phyloP scores from a whole-genome alignment of 257 asterid genomes.

The Ballota nigra region DNA sequence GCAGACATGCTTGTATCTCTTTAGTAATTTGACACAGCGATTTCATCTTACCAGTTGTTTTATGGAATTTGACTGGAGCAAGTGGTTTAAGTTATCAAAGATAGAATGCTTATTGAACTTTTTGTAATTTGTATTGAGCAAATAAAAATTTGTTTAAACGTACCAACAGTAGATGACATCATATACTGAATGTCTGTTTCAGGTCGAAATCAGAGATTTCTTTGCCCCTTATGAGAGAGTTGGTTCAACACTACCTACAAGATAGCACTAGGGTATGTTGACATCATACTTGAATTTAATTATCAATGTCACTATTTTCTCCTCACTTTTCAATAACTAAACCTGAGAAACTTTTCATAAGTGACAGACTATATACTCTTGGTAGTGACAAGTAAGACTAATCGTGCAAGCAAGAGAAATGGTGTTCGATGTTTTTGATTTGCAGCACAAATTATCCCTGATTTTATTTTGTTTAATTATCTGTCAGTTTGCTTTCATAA shows the following conservation, averaged over 20 bases:
- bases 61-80: conserved; percentile 17
- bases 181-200: conserved; percentile 34
- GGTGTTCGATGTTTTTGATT: too few relatives aligned
- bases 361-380: conserved; percentile 9
- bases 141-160: background rate
- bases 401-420: conserved; percentile 1
- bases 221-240: conserved; percentile 82
- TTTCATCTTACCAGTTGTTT: conserved; percentile 5
- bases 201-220: conserved; percentile 91
- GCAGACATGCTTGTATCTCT: background rate
- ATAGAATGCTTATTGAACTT: conserved; percentile 1
- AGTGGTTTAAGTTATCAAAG: conserved; percentile 8
- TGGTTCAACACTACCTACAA: conserved; percentile 93
- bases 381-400: background rate
- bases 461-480: too few relatives aligned
- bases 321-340: background rate
- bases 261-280: conserved; percentile 79
- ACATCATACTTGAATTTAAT: conserved; percentile 26
- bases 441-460: too few relatives aligned
- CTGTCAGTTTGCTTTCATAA: too few relatives aligned
- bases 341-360: conserved; percentile 7
- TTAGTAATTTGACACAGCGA: background rate
- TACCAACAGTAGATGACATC: conserved; percentile 16
- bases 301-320: background rate
- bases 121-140: conserved; percentile 10